Evolutionary conservation across 2,329 filamentous ascomycete species (phyloP).

Genomic region (Xylariaceae sp.): DNA sequence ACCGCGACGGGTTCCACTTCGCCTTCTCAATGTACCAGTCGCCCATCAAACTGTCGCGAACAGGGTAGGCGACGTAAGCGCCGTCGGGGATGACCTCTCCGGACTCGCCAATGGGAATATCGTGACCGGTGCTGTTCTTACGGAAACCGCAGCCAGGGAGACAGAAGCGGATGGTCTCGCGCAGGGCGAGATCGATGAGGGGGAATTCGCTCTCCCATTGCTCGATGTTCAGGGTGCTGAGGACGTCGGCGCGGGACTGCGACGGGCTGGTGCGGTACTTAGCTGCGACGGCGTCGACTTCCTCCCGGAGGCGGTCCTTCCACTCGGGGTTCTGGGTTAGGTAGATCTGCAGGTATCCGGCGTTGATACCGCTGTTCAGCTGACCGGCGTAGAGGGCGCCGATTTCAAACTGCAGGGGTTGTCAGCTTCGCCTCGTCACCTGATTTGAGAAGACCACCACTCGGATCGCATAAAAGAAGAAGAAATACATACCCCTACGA

Average conservation of each 20-base stretch:
- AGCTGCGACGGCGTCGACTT: constrained; percentile 42
- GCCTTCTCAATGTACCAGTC: constrained; percentile 38
- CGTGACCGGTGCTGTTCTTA: constrained; percentile 43
- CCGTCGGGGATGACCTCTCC: constrained; percentile 46
- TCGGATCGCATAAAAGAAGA: no score
- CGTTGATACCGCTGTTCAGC: constrained; percentile 52
- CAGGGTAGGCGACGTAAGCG: constrained; percentile 42
- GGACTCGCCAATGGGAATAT: constrained; percentile 40
- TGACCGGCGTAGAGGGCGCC: constrained; percentile 51
- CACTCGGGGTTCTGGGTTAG: constrained; percentile 43
- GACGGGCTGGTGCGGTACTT: constrained; percentile 35
- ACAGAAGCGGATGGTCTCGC: constrained; percentile 49
- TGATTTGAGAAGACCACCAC: neutral
- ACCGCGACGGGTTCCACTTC: constrained; percentile 43
- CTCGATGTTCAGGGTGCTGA: constrained; percentile 43
- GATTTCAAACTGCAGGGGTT: constrained; percentile 42
- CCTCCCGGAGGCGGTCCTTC: constrained; percentile 40
- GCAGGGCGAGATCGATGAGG: constrained; percentile 45
- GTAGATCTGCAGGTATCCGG: constrained; percentile 47
- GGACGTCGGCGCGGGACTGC: constrained; percentile 33
- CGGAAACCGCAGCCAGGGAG: constrained; percentile 45
- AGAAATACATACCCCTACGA: constrained; percentile 36
- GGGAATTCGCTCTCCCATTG: constrained; percentile 54
- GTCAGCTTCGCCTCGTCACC: constrained; percentile 6
- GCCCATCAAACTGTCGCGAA: constrained; percentile 44